phyloP scores from a whole-genome alignment of 2,329 filamentous ascomycete species.

The Talaromyces sp. region DNA sequence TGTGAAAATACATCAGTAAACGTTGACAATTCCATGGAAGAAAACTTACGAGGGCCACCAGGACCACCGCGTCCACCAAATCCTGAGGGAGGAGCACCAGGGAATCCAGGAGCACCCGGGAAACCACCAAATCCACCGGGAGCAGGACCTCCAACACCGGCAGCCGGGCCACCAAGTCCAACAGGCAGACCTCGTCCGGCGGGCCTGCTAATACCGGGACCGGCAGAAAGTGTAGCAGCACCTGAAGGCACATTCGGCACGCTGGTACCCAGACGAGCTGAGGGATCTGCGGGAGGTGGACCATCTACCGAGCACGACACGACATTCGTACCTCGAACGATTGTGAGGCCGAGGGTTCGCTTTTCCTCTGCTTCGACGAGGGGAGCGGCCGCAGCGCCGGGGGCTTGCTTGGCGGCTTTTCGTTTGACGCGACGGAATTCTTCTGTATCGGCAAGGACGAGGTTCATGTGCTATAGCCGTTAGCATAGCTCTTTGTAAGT shows the following conservation, averaged over 20 bases:
- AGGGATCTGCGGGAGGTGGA: slow-evolving; percentile 89
- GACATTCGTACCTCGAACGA: slow-evolving; percentile 90
- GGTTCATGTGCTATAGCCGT: slow-evolving; percentile 83
- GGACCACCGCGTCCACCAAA: slow-evolving; percentile 54
- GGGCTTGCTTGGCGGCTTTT: slow-evolving; percentile 68
- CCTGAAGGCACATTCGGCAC: slow-evolving; percentile 57
- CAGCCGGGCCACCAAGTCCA: slow-evolving; percentile 83
- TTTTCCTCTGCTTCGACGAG: slow-evolving; percentile 92
- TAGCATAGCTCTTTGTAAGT: slow-evolving; percentile 1
- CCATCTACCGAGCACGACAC: slow-evolving; percentile 95
- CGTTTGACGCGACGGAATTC: slow-evolving; percentile 91
- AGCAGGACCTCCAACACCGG: slow-evolving; percentile 77
- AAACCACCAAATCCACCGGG: slow-evolving; percentile 59
- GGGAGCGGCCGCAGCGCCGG: slow-evolving; percentile 60
- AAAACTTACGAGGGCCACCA: slow-evolving; percentile 53
- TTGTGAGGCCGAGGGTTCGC: slow-evolving; percentile 91
- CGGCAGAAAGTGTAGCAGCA: slow-evolving; percentile 70
- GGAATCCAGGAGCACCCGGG: slow-evolving; percentile 47
- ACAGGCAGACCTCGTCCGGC: slow-evolving; percentile 82
- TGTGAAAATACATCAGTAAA: slow-evolving; percentile 26
- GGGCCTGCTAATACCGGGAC: slow-evolving; percentile 85
- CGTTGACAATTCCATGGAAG: background rate
- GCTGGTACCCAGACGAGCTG: slow-evolving; percentile 78
- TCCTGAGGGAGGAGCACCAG: slow-evolving; percentile 51
- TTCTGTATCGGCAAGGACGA: slow-evolving; percentile 97